These are phyloP conservation scores for Flueggea neowawraea DNA, from an alignment of 441 rosid species.

Conservation along the genomic window DNA sequence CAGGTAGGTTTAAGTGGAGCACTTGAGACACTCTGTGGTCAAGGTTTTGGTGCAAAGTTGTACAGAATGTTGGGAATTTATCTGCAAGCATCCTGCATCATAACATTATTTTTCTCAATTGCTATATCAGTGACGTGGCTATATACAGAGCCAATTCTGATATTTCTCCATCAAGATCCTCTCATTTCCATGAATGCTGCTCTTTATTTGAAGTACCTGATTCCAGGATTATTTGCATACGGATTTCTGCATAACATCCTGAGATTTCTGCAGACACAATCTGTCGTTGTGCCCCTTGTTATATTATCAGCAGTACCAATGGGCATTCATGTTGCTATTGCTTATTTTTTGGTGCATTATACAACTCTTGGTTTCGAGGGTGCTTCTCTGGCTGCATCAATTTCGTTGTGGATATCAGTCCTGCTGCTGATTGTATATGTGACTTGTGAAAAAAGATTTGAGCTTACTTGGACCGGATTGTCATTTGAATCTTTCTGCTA, in stretches of 20 bases:
- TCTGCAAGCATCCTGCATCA: slow-evolving; percentile 71
- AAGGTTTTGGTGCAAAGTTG: slow-evolving; percentile 65
- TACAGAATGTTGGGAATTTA: slow-evolving; percentile 60
- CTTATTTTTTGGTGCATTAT: slow-evolving; percentile 37
- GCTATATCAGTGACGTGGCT: slow-evolving; percentile 53
- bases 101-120: slow-evolving; percentile 40
- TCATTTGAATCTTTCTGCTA: slow-evolving; percentile 39
- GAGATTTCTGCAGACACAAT: slow-evolving; percentile 75
- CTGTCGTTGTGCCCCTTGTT: slow-evolving; percentile 46
- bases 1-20: slow-evolving; percentile 78
- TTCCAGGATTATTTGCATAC: slow-evolving; percentile 72
- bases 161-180: slow-evolving; percentile 54
- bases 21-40: slow-evolving; percentile 83
- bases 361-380: slow-evolving; percentile 57
- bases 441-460: slow-evolving; percentile 32
- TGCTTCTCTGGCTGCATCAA: slow-evolving; percentile 69
- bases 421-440: slow-evolving; percentile 47
- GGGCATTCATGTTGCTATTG: slow-evolving; percentile 39
- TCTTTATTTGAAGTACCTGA: slow-evolving; percentile 50
- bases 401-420: slow-evolving; percentile 60
- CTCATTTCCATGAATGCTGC: slow-evolving; percentile 43
- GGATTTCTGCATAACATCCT: slow-evolving; percentile 59
- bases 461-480: slow-evolving; percentile 68
- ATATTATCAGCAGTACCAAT: slow-evolving; percentile 33
- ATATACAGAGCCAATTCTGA: slow-evolving; percentile 42